Evolutionary conservation across 2,329 filamentous ascomycete genomes (phyloP), one percentile per base, ranked within the genome.

Genomic region (Onygena corvina): DNA sequence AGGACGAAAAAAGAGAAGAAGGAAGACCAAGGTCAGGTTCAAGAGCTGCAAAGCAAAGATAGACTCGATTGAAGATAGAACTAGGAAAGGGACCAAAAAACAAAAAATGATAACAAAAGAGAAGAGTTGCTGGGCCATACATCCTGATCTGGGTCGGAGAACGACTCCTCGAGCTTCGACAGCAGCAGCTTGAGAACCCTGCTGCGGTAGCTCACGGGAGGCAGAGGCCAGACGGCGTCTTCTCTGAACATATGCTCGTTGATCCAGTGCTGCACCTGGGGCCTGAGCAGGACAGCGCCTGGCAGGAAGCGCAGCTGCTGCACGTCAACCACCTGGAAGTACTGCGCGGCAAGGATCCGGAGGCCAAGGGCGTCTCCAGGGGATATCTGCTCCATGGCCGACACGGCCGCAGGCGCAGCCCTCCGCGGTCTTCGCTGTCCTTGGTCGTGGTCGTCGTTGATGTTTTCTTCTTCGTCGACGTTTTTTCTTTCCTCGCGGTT

Each of bases 61-160:
- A 42, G 52, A 30, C 29, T 46, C 5, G 14, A 29, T 7, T 7
- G 21, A 23, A 46, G 30, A 29, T n/a, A 47, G 49, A 25, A 27
- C 18, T 45, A 29, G 46, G 50, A 27, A 49, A 46, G 51, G n/a
- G 53, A 40, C 38, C 36, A 12, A 34, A 21, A 44, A 16, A 31
- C 14, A n/a, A n/a, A 34, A 16, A 42, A 35, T 47, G 27, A 21
- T n/a, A n/a, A 29, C 11, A 21, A 31, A 5, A 46, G 14, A 27
- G 27, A 46, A 50, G 59, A 48, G 31, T 44, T 9, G 23, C 11
- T 25, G 51, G 49, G 46, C 51, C 64, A 61, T 83, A 94, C 89
- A 82, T 94, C 80, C 73, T 86, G 75, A 58, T 94, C 85, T 66
- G 87, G 89, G 64, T 94, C 80, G 50, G 78, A 73, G 44, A 94